Base-by-base conservation (phyloP, 2,329 filamentous ascomycete genomes). In the Exophiala alcalophila region DNA sequence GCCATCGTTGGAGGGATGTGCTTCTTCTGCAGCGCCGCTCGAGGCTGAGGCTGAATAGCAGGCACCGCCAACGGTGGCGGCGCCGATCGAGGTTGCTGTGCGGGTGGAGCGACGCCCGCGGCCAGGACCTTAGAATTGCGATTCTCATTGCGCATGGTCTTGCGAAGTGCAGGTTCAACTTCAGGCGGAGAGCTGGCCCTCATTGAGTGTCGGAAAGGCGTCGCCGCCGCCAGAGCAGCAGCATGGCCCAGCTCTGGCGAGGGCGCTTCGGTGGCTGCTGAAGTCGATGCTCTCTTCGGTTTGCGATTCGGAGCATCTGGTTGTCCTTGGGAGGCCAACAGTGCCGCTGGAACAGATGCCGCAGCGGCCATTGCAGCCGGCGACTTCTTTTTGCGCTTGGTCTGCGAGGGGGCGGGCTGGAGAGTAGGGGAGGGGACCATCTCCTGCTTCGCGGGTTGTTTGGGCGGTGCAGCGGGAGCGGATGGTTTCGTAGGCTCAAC, bases 11-110 rank as follows among this genome's bases (percentile, higher is more conserved):
- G 32, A 46, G 64, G 64, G 19, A 63, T 58, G 41, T 53, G 43
- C 49, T 61, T 65, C 57, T 67, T 67, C 37, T 63, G 61, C 18
- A 65, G 45, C 15, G 59, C 53, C 11, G 54, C 60, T 44, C 50
- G 56, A 11, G 49, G 50, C 32, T 57, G 47, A 15, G 16, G 25
- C 24, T 38, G 33, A n/a, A n/a, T n/a, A n/a, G n/a, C n/a, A 5
- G 47, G 32, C 15, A 24, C 11, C n/a, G 10, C 39, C 9, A 33
- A 20, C 14, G 41, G 29, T 14, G 29, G 53, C 23, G 29, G 53
- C 23, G 33, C 16, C 16, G 15, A 6, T 33, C 29, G n/a, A 7
- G 34, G 32, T 27, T 38, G 32, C 28, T 47, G 37, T 23, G 32
- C n/a, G n/a, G n/a, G 15, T 16, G 32, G 24, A 15, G 24, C 14